Base-by-base conservation (phyloP, 1,139 yeast species). In the Candida tropicalis region DNA sequence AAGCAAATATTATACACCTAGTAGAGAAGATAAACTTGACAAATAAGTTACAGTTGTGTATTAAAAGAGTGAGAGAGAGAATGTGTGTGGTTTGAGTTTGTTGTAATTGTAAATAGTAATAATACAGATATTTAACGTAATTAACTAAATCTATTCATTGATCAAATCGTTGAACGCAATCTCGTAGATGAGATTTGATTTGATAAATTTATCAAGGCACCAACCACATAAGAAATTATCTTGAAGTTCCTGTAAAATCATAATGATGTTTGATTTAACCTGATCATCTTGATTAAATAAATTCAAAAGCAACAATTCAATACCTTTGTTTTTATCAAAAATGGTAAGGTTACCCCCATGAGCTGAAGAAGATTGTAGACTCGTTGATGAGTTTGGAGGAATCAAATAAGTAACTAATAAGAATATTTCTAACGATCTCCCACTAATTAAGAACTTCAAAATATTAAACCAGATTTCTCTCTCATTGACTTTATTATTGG, bases 211-310 rank as follows among this genome's bases (percentile, higher is more conserved):
- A 25, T 60, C 61, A 39, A 73, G 58, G 53, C 78, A 73, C 79
- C 78, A 73, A 4, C 77, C 77, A 53, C 78, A 73, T 22, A 73
- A 55, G 44, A 65, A 68, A 57, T 72, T 71, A 43, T 73, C 78
- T 45, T 66, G 73, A 34, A 73, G 57, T 52, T 73, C 78, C 50
- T 73, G 77, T 41, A 73, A 53, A 23, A 73, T 73, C 75, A 70
- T 68, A 11, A 71, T 62, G 12, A 73, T 58, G 46, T 70, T 72
- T 17, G 68, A 59, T 51, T 73, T 73, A 38, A 73, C 62, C 46
- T 68, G 73, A 46, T 70, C 66, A 48, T 73, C 69, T 35, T 50
- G 53, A 47, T 68, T 66, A 50, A 66, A 68, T 25, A 68, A 53
- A 40, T 66, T 68, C 18, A 73, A 51, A 37, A 72, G 56, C 17